Conservation (phyloP, 2,329 filamentous ascomycete genomes). For the Talaromyces islandicus region DNA sequence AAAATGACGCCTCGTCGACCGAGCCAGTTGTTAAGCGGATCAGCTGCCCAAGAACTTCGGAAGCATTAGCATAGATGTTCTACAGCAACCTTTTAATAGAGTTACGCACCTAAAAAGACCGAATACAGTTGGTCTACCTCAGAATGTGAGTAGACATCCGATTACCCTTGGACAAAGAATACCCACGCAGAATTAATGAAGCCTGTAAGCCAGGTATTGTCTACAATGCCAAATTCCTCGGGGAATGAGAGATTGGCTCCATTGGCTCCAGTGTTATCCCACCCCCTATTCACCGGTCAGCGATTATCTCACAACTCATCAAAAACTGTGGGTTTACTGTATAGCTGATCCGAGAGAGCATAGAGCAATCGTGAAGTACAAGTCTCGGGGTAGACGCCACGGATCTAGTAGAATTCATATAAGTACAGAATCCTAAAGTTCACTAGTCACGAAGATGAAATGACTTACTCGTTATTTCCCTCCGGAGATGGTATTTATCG, state of each 20-base stretch:
- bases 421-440: not conserved
- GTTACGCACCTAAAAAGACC: constrained; percentile 13
- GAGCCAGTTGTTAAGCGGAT: constrained; percentile 54
- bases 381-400: constrained; percentile 13
- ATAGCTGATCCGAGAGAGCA: constrained; percentile 39
- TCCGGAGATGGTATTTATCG: constrained; percentile 36
- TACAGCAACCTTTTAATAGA: not conserved
- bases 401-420: constrained; percentile 9
- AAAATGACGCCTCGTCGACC: constrained; percentile 62
- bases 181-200: constrained; percentile 51
- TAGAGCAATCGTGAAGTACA: constrained; percentile 25
- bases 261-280: constrained; percentile 41
- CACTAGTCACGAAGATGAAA: constrained; percentile 12
- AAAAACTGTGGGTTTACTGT: constrained; percentile 18
- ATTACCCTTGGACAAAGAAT: constrained; percentile 10
- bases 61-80: constrained; percentile 9
- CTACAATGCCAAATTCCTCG: constrained; percentile 26
- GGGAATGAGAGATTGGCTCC: constrained; percentile 41
- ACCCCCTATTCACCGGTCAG: constrained; percentile 18
- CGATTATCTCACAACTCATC: not conserved
- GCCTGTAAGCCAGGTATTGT: constrained; percentile 57
- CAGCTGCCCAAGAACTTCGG: constrained; percentile 58
- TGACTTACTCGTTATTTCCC: constrained; percentile 45
- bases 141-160: not conserved
- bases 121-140: constrained; percentile 10